Evolutionary conservation across 495 filamentous ascomycete species (phyloP).

Genomic region (Trichoderma asperelloides): DNA sequence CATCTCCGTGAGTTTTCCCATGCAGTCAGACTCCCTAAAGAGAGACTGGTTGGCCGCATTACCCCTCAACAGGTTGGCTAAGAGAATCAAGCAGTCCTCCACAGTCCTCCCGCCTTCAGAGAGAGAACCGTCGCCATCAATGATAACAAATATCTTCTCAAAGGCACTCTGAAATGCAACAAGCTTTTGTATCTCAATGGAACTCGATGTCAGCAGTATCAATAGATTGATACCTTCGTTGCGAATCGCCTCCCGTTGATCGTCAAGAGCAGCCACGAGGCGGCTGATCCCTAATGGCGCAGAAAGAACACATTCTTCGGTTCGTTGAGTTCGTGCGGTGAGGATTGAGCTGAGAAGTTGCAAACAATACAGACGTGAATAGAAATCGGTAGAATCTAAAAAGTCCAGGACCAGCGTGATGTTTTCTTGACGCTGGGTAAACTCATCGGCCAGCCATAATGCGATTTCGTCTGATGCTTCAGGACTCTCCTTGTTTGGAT

Average conservation of each 20-base stretch:
- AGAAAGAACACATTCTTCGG: conserved; percentile 89
- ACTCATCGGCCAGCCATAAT: conserved; percentile 94
- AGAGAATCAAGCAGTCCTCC: conserved; percentile 87
- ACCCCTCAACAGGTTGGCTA: conserved; percentile 81
- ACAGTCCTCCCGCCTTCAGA: conserved; percentile 80
- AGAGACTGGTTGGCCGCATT: conserved; percentile 90
- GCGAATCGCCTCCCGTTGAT: conserved; percentile 78
- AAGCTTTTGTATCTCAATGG: conserved; percentile 72
- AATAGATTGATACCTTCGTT: conserved; percentile 55
- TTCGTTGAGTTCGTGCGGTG: conserved; percentile 78
- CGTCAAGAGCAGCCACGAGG: conserved; percentile 74
- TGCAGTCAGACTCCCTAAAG: conserved; percentile 84
- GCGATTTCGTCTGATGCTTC: conserved; percentile 97
- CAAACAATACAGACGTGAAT: conserved; percentile 84
- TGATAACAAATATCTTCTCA: conserved; percentile 72
- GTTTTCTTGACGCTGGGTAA: conserved; percentile 98
- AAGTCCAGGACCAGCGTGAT: conserved; percentile 86
- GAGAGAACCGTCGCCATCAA: conserved; percentile 72
- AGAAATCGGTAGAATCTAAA: conserved; percentile 80
- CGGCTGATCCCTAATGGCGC: conserved; percentile 83
- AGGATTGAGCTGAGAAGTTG: conserved; percentile 84
- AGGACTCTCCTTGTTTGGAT: conserved; percentile 50
- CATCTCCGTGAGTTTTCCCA: conserved; percentile 62
- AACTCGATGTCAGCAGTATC: conserved; percentile 42
- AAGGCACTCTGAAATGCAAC: conserved; percentile 94